These are phyloP conservation scores for Mycena metata DNA, from an alignment of 768 basidiomycete species.

Conservation along the genomic window DNA sequence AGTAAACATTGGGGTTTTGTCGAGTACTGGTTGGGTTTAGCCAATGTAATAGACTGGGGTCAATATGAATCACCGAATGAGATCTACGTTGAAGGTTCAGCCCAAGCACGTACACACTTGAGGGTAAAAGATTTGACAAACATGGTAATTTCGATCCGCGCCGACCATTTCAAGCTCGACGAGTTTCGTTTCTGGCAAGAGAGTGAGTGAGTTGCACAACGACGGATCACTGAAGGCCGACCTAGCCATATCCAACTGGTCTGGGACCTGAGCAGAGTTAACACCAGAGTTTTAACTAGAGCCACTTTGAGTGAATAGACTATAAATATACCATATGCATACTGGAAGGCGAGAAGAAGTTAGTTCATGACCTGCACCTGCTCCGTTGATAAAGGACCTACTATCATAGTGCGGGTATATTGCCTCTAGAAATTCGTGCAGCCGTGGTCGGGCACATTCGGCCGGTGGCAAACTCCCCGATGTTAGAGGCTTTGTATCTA, in stretches of 20 bases:
- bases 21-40: conserved; percentile 66
- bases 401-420: conserved; percentile 89
- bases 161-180: conserved; percentile 91
- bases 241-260: conserved; percentile 89
- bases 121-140: conserved; percentile 42
- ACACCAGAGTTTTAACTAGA: too few species aligned
- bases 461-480: conserved; percentile 82
- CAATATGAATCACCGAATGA: conserved; percentile 65
- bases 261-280: conserved; percentile 69
- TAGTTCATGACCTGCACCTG: not conserved
- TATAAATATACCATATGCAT: conserved; percentile 76
- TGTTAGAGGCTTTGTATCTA: conserved; percentile 90
- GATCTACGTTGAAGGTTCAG: conserved; percentile 55
- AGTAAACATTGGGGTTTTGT: conserved; percentile 91
- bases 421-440: conserved; percentile 87
- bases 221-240: not conserved
- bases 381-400: conserved; percentile 43
- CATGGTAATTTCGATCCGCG: conserved; percentile 76
- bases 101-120: not conserved
- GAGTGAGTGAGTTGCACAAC: not conserved
- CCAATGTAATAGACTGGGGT: not conserved
- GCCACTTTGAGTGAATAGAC: not conserved
- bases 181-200: conserved; percentile 74
- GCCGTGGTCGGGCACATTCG: conserved; percentile 85
- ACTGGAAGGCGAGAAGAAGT: conserved; percentile 51